phyloP scores from a whole-genome alignment of 768 basidiomycete species.

The Suillus occidentalis region DNA sequence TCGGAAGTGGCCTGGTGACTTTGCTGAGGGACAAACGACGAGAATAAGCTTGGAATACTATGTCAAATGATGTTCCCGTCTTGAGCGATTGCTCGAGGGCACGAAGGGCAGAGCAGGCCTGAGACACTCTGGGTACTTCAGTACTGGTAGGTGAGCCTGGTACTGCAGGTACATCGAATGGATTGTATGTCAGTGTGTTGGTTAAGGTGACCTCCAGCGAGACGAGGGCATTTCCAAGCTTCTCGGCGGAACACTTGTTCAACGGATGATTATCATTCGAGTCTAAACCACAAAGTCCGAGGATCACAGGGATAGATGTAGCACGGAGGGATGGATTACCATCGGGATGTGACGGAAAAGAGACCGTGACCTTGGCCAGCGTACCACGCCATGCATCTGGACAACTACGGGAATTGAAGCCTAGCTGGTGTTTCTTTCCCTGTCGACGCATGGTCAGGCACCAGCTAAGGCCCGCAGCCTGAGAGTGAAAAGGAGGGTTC shows the following conservation, averaged over 20 bases:
- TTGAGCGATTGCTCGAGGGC: constrained; percentile 8
- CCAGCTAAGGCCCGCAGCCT: not conserved
- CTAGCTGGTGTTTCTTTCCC: not conserved
- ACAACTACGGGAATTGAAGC: not conserved
- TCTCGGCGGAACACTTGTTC: not conserved
- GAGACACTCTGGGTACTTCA: not conserved
- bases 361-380: not conserved
- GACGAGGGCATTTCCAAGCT: not conserved
- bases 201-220: not conserved
- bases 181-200: not conserved
- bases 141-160: not conserved
- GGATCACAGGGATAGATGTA: not conserved
- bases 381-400: not conserved
- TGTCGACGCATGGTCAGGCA: not conserved
- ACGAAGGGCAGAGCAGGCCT: not conserved
- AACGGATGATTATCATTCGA: not conserved
- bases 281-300: not conserved
- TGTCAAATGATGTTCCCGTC: constrained; percentile 9
- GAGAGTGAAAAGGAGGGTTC: not conserved
- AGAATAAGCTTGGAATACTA: constrained; percentile 5
- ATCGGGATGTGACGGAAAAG: not conserved
- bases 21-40: not conserved
- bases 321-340: not conserved
- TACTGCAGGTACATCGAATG: not conserved
- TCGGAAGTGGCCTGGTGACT: not conserved